Conservation (phyloP, 2,329 filamentous ascomycete genomes). For the Aspergillus terreus region DNA sequence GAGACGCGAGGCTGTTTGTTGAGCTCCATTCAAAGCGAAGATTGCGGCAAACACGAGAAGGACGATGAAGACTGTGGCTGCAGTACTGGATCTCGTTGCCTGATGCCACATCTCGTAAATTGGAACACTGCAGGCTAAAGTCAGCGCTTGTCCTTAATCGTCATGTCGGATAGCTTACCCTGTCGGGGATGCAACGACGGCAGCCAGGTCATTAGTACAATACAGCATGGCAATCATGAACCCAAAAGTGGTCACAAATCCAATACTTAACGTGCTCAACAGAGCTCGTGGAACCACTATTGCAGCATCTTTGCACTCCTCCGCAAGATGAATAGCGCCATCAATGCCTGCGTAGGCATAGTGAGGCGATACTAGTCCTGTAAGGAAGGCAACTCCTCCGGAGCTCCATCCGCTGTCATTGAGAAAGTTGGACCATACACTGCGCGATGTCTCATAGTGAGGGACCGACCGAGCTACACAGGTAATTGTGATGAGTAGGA, state of each 20-base stretch:
- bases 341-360: conserved; percentile 37
- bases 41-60: not conserved
- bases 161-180: conserved; percentile 6
- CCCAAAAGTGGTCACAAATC: conserved; percentile 26
- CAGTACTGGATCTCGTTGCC: conserved; percentile 1
- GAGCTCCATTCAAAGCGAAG: conserved; percentile 20
- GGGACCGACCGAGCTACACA: not conserved
- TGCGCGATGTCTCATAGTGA: not conserved
- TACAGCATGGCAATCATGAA: conserved; percentile 32
- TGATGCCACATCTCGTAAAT: conserved; percentile 13
- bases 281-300: conserved; percentile 31
- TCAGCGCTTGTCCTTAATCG: not conserved
- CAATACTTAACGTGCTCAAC: conserved; percentile 23
- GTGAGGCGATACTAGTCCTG: conserved; percentile 36
- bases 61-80: conserved; percentile 6
- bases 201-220: conserved; percentile 25
- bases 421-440: not conserved
- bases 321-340: conserved; percentile 30
- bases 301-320: conserved; percentile 33
- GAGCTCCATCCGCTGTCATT: not conserved
- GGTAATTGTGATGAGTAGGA: not conserved
- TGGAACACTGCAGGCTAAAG: not conserved
- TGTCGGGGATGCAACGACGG: conserved; percentile 15
- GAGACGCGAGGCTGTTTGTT: conserved; percentile 25
- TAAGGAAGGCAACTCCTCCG: conserved; percentile 36